Conservation (phyloP, 2,329 filamentous ascomycete species). For the Fusarium sp. region DNA sequence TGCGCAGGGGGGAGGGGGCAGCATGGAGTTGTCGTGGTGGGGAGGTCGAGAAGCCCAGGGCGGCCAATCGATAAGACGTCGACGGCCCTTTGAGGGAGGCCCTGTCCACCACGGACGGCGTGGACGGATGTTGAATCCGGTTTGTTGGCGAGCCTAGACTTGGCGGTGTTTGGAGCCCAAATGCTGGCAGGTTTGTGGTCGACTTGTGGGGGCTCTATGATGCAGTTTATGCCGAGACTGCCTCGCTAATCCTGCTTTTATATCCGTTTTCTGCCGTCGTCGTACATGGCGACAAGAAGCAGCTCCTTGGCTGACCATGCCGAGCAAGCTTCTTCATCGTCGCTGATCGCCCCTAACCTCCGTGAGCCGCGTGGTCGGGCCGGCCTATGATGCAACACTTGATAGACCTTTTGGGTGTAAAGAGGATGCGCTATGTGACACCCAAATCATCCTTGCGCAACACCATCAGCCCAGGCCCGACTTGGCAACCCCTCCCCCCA, state of each 20-base stretch:
- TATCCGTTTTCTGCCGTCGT: slow-evolving; percentile 8
- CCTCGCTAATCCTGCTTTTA: slow-evolving; percentile 27
- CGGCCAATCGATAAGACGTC: slow-evolving; percentile 35
- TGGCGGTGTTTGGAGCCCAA: background rate
- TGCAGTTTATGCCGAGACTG: slow-evolving; percentile 27
- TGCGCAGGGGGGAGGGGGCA: slow-evolving; percentile 18
- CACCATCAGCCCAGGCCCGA: slow-evolving; percentile 24
- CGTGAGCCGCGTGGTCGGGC: slow-evolving; percentile 31
- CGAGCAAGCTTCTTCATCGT: slow-evolving; percentile 21
- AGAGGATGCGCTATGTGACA: slow-evolving; percentile 26
- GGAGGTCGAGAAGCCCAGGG: slow-evolving; percentile 10
- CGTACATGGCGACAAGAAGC: slow-evolving; percentile 6
- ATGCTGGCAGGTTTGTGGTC: slow-evolving; percentile 13
- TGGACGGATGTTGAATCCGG: slow-evolving; percentile 31
- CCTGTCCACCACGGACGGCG: slow-evolving; percentile 24
- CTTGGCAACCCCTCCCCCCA: slow-evolving; percentile 30
- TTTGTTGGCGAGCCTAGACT: slow-evolving; percentile 24
- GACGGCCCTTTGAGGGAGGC: slow-evolving; percentile 14
- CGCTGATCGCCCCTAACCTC: slow-evolving; percentile 35
- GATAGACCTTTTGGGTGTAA: slow-evolving; percentile 24
- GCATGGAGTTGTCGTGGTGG: slow-evolving; percentile 6
- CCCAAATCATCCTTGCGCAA: slow-evolving; percentile 33
- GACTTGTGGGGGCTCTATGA: slow-evolving; percentile 37
- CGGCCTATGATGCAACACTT: slow-evolving; percentile 41
- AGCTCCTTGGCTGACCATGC: slow-evolving; percentile 11